phyloP scores from a whole-genome alignment of 2,329 filamentous ascomycete species.

The Colletotrichum sp. region DNA sequence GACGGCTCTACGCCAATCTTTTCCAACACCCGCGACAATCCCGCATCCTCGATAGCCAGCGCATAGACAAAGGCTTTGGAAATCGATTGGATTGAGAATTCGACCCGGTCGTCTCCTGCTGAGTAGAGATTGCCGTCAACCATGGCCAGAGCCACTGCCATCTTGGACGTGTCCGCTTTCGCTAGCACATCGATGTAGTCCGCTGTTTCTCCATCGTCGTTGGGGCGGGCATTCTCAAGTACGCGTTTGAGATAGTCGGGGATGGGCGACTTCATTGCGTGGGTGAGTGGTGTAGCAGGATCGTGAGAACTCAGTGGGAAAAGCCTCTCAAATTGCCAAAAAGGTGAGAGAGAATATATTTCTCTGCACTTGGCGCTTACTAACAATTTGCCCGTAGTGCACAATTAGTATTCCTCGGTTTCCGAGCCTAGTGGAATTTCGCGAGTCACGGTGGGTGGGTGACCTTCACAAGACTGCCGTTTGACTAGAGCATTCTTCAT shows the following conservation, averaged over 20 bases:
- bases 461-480: neutral
- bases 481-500: neutral
- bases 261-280: constrained; percentile 37
- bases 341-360: neutral
- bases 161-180: constrained; percentile 40
- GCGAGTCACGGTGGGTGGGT: neutral
- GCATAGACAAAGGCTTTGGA: constrained; percentile 46
- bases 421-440: neutral
- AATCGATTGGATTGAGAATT: constrained; percentile 47
- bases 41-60: constrained; percentile 42
- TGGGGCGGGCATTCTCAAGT: constrained; percentile 34
- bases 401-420: neutral
- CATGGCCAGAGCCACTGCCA: constrained; percentile 42
- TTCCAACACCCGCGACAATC: constrained; percentile 36
- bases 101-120: constrained; percentile 40
- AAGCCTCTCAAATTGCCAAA: neutral
- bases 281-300: neutral
- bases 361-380: neutral
- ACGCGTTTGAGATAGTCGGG: constrained; percentile 37
- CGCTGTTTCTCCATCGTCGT: constrained; percentile 34
- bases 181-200: constrained; percentile 43
- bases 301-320: neutral
- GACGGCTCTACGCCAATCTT: constrained; percentile 46
- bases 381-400: neutral
- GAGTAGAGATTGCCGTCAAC: constrained; percentile 45